Conservation (phyloP, 2,329 filamentous ascomycete species). For the Pseudogymnoascus sp. region DNA sequence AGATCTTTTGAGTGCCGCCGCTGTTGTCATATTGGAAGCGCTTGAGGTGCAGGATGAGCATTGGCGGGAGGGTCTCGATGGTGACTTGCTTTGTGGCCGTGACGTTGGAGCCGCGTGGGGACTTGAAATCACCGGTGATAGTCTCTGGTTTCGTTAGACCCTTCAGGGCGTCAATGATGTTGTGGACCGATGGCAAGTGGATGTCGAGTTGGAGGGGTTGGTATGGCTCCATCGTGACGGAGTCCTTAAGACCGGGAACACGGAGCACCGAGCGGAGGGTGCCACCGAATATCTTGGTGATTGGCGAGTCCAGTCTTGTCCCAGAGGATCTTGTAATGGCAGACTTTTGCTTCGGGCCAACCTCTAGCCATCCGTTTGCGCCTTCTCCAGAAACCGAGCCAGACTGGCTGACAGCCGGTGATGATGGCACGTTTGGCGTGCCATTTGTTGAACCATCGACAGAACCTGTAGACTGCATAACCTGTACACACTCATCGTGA, state of each 20-base stretch:
- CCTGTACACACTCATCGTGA: constrained; percentile 81
- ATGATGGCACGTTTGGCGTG: constrained; percentile 35
- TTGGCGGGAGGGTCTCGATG: constrained; percentile 83
- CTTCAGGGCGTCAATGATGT: constrained; percentile 85
- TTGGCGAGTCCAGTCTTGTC: constrained; percentile 65
- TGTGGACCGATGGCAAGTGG: constrained; percentile 75
- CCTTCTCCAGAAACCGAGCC: constrained; percentile 34
- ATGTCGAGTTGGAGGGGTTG: constrained; percentile 94
- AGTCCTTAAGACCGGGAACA: constrained; percentile 79
- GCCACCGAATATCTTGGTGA: constrained; percentile 92
- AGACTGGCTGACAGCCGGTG: constrained; percentile 30
- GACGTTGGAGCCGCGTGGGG: constrained; percentile 66
- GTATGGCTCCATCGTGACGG: constrained; percentile 87
- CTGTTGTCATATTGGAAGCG: constrained; percentile 92
- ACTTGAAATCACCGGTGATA: constrained; percentile 77
- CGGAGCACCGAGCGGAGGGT: constrained; percentile 83
- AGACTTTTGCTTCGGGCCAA: constrained; percentile 83
- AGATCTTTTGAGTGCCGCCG: constrained; percentile 90
- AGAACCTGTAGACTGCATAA: constrained; percentile 45
- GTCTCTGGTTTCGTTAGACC: constrained; percentile 77
- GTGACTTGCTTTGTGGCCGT: constrained; percentile 89
- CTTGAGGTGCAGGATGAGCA: constrained; percentile 91
- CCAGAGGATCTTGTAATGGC: constrained; percentile 83
- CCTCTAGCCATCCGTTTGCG: constrained; percentile 81
- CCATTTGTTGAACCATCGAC: constrained; percentile 35